Percentiles rank a stretch among this genome's conserved stretches.
Evolutionary conservation across 257 asterid genomes (phyloP).

Genomic region (Linderniella brevidens): DNA sequence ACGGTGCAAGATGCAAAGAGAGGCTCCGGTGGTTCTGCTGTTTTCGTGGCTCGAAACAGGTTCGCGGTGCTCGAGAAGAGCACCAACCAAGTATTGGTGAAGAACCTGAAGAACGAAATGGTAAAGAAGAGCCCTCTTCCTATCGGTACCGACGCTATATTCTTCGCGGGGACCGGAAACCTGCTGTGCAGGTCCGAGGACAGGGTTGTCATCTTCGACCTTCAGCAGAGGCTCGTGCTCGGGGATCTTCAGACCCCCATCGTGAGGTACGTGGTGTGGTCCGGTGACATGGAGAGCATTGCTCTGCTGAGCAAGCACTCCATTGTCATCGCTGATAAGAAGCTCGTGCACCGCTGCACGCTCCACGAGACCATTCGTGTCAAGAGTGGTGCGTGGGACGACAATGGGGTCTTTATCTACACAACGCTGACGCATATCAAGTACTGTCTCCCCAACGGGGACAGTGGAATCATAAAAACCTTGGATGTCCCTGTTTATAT

Average conservation of each 20-base stretch:
- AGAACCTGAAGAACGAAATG: conserved; percentile 64
- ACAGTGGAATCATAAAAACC: conserved; percentile 89
- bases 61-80: conserved; percentile 93
- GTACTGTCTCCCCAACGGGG: conserved; percentile 97
- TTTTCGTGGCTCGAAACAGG: conserved; percentile 82
- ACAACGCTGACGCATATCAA: conserved; percentile 89
- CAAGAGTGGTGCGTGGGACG: conserved; percentile 99
- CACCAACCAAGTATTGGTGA: conserved; percentile 63
- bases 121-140: conserved; percentile 67
- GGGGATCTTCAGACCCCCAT: conserved; percentile 72
- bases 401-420: conserved; percentile 82
- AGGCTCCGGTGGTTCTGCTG: conserved; percentile 64
- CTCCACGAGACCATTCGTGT: conserved; percentile 98
- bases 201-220: conserved; percentile 78
- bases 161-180: conserved; percentile 93
- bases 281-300: conserved; percentile 86
- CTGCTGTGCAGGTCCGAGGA: conserved; percentile 95
- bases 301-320: conserved; percentile 95
- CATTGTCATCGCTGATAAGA: conserved; percentile 87
- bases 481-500: conserved; percentile 82
- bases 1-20: conserved; percentile 78
- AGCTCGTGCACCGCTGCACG: conserved; percentile 83
- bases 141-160: conserved; percentile 72
- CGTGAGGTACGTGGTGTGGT: conserved; percentile 88
- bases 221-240: conserved; percentile 65